Percentiles rank a stretch among this genome's conserved stretches.
Evolutionary conservation across 1,284 basidiomycete species (phyloP).

Genomic region (Xerocomus cyaneibrunnescens): DNA sequence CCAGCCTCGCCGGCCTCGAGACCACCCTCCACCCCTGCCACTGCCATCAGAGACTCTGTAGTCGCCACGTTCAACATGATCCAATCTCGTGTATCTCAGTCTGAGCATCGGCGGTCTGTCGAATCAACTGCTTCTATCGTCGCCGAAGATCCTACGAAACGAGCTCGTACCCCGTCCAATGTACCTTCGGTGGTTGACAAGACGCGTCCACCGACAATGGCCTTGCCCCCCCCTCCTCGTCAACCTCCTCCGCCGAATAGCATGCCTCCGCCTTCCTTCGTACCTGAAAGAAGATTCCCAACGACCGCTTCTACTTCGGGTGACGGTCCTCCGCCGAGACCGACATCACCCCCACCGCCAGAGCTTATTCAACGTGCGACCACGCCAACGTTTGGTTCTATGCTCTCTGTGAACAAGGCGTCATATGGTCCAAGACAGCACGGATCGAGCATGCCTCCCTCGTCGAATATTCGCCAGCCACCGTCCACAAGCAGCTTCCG

Average conservation of each 20-base stretch:
- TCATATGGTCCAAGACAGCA: constrained; percentile 51
- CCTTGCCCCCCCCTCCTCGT: constrained; percentile 80
- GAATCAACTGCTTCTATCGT: constrained; percentile 60
- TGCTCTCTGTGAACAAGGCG: constrained; percentile 56
- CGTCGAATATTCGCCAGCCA: constrained; percentile 62
- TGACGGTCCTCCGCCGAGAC: constrained; percentile 72
- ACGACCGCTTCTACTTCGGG: constrained; percentile 50
- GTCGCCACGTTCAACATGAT: constrained; percentile 35
- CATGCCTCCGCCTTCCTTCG: constrained; percentile 74
- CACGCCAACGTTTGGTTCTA: constrained; percentile 72
- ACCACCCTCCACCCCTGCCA: constrained; percentile 43
- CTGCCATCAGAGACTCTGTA: constrained; percentile 44
- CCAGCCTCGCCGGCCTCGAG: constrained; percentile 26
- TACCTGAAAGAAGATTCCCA: constrained; percentile 65
- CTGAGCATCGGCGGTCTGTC: constrained; percentile 50
- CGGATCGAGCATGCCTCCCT: constrained; percentile 71
- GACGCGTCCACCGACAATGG: constrained; percentile 81
- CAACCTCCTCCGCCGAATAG: constrained; percentile 71
- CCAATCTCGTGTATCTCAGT: constrained; percentile 41
- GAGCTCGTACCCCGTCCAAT: constrained; percentile 59
- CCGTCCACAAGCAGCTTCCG: constrained; percentile 81
- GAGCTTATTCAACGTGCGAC: constrained; percentile 87
- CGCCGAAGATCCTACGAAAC: constrained; percentile 42
- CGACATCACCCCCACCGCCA: constrained; percentile 85
- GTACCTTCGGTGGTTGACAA: constrained; percentile 63